Conservation (phyloP, 768 basidiomycete species). For the Lactifluus volemus region DNA sequence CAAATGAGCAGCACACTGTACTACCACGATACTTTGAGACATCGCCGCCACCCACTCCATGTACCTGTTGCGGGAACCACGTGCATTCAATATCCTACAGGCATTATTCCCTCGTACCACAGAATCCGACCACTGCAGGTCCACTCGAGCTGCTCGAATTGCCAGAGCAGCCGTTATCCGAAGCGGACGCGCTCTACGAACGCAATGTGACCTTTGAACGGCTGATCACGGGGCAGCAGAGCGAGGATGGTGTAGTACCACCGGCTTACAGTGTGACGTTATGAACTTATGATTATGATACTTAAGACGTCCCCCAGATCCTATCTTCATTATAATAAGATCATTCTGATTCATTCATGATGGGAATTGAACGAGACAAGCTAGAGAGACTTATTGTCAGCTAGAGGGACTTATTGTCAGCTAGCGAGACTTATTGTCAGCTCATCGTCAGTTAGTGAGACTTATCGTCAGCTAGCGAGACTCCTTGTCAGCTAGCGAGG, state of each 20-base stretch:
- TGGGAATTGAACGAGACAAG: neutral
- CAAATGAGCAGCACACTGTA: conserved; percentile 1
- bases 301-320: neutral
- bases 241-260: conserved; percentile 72
- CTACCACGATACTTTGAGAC: conserved; percentile 9
- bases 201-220: conserved; percentile 52
- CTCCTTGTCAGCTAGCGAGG: neutral
- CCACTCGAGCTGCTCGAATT: neutral
- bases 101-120: neutral
- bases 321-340: neutral
- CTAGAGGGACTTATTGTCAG: no score
- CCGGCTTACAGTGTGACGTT: conserved; percentile 48
- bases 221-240: conserved; percentile 76
- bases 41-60: neutral
- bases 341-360: neutral
- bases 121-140: neutral
- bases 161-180: neutral
- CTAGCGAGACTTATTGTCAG: no score
- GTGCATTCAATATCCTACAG: neutral
- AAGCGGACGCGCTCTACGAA: conserved; percentile 33
- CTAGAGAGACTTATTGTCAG: neutral
- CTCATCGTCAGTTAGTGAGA: no score
- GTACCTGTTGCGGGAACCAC: neutral
- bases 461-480: no score
- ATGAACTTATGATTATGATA: neutral